Percentiles rank a stretch among this genome's conserved stretches.
Evolutionary conservation across 345 rosid species (phyloP).

Genomic region (Lumnitzera racemosa): DNA sequence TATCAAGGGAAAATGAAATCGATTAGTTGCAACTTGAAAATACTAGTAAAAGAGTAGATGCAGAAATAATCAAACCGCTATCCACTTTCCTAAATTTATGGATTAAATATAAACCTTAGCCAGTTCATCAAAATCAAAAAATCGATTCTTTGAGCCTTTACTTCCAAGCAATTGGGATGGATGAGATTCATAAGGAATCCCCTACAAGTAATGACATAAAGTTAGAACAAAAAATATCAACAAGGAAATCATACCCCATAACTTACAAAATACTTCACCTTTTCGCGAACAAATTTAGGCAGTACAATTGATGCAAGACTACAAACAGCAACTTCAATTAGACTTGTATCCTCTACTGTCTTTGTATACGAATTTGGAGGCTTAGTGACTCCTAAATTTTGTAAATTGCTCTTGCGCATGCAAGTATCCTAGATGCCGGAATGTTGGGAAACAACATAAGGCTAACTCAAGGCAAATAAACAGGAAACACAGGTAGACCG

Average conservation of each 20-base stretch:
- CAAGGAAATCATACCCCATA: background rate
- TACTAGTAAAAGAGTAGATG: no score
- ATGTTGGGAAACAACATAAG: background rate
- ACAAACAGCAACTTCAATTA: slow-evolving; percentile 89
- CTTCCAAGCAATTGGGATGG: slow-evolving; percentile 84
- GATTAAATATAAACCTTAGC: slow-evolving; percentile 54
- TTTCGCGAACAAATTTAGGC: slow-evolving; percentile 75
- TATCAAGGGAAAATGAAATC: no score
- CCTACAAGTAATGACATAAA: slow-evolving; percentile 25
- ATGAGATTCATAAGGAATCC: slow-evolving; percentile 55
- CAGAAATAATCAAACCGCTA: no score
- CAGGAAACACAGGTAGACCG: no score
- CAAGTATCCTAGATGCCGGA: slow-evolving; percentile 59
- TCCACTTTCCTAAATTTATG: no score
- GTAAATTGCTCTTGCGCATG: slow-evolving; percentile 88
- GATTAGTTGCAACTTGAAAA: no score
- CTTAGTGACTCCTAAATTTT: slow-evolving; percentile 79
- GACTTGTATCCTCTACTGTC: slow-evolving; percentile 80
- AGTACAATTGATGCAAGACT: slow-evolving; percentile 94
- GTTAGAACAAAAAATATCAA: slow-evolving; percentile 2
- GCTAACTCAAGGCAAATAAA: slow-evolving; percentile 20
- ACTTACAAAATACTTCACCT: slow-evolving; percentile 25
- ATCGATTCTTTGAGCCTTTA: slow-evolving; percentile 59
- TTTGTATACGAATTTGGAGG: slow-evolving; percentile 92
- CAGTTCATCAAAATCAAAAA: slow-evolving; percentile 78